Conservation (phyloP, 495 filamentous ascomycete species). For the Beverwykella pulmonaria region DNA sequence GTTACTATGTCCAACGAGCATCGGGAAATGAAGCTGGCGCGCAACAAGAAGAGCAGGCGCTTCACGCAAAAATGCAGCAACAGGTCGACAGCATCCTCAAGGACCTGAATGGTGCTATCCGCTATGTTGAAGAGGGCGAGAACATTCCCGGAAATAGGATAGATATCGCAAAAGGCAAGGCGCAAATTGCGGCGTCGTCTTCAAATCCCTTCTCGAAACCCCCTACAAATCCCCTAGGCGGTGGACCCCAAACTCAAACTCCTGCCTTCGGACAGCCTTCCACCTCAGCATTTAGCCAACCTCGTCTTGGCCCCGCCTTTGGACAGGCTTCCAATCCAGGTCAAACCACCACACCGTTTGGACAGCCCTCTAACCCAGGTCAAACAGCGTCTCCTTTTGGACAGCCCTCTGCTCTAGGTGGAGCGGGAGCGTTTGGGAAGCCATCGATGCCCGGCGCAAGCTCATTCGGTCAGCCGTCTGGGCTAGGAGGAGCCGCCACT, state of each 20-base stretch:
- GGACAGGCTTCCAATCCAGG: conserved; percentile 21
- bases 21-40: conserved; percentile 66
- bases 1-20: conserved; percentile 62
- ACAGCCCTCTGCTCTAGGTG: conserved; percentile 23
- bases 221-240: conserved; percentile 41
- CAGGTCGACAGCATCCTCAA: conserved; percentile 69
- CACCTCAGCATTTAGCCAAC: conserved; percentile 16
- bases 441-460: conserved; percentile 24
- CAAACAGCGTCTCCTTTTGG: conserved; percentile 35
- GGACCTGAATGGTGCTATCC: conserved; percentile 70
- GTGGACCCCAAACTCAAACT: conserved; percentile 36
- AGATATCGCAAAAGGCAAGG: conserved; percentile 57
- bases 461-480: conserved; percentile 31
- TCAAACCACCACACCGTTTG: conserved; percentile 16
- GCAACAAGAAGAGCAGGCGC: conserved; percentile 61
- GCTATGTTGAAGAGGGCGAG: conserved; percentile 67
- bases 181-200: conserved; percentile 2
- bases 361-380: conserved; percentile 23
- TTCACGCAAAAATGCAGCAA: conserved; percentile 62
- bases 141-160: conserved; percentile 80
- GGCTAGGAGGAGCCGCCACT: conserved; percentile 3
- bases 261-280: conserved; percentile 41
- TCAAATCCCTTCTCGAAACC: conserved; percentile 35
- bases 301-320: conserved; percentile 13
- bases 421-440: conserved; percentile 24